Conservation (phyloP, 2,329 filamentous ascomycete genomes). For the Purpureocillium takamizusanense region DNA sequence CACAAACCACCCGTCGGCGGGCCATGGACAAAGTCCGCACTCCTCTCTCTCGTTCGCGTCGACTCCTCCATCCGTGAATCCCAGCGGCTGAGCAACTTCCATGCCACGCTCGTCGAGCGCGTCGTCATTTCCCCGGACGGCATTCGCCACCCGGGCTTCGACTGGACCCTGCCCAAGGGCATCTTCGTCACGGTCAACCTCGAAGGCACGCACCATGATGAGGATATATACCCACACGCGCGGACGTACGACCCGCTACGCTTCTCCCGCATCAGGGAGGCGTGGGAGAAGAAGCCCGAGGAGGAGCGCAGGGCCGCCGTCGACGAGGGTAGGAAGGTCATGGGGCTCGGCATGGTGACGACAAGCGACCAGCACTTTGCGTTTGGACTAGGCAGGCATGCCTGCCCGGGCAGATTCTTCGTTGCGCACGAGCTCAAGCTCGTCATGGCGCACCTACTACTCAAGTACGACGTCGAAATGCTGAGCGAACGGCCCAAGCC, state of each 20-base stretch:
- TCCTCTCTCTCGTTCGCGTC: constrained; percentile 32
- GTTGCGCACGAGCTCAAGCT: constrained; percentile 48
- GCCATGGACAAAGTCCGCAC: constrained; percentile 35
- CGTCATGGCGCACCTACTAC: constrained; percentile 37
- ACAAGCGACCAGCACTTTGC: constrained; percentile 40
- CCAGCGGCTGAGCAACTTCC: constrained; percentile 38
- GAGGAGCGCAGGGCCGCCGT: constrained; percentile 19
- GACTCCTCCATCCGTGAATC: constrained; percentile 46
- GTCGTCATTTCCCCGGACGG: constrained; percentile 35
- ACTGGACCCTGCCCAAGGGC: constrained; percentile 28
- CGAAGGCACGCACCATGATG: constrained; percentile 36
- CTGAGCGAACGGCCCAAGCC: constrained; percentile 28
- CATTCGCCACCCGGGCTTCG: constrained; percentile 24
- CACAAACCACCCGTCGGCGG: constrained; percentile 16
- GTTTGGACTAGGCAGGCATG: constrained; percentile 50
- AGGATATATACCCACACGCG: constrained; percentile 31
- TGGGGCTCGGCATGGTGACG: constrained; percentile 38
- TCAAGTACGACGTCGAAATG: constrained; percentile 43
- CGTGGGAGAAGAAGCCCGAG: constrained; percentile 18
- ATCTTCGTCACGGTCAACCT: constrained; percentile 33
- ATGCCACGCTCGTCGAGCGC: constrained; percentile 34
- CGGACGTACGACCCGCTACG: constrained; percentile 38
- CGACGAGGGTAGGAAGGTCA: constrained; percentile 23
- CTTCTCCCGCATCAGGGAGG: constrained; percentile 33
- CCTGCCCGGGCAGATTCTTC: constrained; percentile 46